Percentiles rank a stretch among this genome's conserved stretches.
Conservation (phyloP, 805 yeast genomes). For the Kregervanrija delftensis region DNA sequence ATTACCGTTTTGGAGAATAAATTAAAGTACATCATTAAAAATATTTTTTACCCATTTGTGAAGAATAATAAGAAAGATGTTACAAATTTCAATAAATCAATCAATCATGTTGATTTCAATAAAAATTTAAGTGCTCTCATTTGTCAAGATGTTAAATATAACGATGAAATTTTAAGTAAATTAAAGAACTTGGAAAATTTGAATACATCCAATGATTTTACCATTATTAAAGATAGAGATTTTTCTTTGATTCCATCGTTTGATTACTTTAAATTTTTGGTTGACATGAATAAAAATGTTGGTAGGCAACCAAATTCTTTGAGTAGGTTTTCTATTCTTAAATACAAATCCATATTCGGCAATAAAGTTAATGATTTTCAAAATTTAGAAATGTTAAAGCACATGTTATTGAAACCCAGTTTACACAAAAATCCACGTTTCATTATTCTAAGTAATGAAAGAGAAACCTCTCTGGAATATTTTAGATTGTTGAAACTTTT, state of each 20-base stretch:
- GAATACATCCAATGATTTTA: conserved; percentile 15
- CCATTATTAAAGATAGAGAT: conserved; percentile 19
- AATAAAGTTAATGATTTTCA: conserved; percentile 14
- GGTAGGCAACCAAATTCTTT: neutral
- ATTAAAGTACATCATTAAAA: conserved; percentile 15
- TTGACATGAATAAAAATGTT: conserved; percentile 1
- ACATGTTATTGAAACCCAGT: conserved; percentile 2
- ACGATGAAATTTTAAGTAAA: conserved; percentile 6
- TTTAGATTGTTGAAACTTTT: conserved; percentile 17
- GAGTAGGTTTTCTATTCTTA: conserved; percentile 3
- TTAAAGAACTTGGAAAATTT: conserved; percentile 12
- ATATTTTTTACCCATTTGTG: conserved; percentile 15
- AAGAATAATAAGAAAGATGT: conserved; percentile 3
- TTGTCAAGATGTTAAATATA: conserved; percentile 2
- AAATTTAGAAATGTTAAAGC: conserved; percentile 13
- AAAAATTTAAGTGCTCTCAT: conserved; percentile 5
- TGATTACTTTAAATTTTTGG: conserved; percentile 9
- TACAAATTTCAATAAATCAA: conserved; percentile 3
- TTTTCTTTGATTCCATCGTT: conserved; percentile 13
- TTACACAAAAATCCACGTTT: conserved; percentile 9
- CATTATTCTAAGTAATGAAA: conserved; percentile 18
- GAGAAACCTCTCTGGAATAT: conserved; percentile 20
- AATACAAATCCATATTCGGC: conserved; percentile 16
- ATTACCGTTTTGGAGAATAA: conserved; percentile 2
- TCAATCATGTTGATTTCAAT: conserved; percentile 8